Percentiles rank a stretch among this genome's conserved stretches.
phyloP scores from a whole-genome alignment of 495 filamentous ascomycete species.

The Penicillium nucicola region DNA sequence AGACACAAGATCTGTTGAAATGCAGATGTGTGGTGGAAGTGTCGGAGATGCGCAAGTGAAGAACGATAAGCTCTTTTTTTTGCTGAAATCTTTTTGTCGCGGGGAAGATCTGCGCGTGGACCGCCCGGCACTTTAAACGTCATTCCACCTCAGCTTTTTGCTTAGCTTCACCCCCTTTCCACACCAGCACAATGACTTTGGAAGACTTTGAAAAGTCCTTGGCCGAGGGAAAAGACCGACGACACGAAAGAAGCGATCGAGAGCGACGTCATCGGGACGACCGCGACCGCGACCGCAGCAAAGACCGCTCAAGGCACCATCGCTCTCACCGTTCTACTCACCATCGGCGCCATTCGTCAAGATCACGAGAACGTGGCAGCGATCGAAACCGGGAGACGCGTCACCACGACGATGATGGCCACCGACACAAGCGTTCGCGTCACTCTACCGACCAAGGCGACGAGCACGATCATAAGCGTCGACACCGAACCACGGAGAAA shows the following conservation, averaged over 20 bases:
- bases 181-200: constrained; percentile 40
- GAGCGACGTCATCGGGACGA: constrained; percentile 38
- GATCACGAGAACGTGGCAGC: constrained; percentile 35
- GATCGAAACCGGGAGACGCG: constrained; percentile 32
- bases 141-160: constrained; percentile 26
- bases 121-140: constrained; percentile 37
- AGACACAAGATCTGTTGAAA: background rate
- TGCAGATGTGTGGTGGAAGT: background rate
- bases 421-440: constrained; percentile 54
- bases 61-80: constrained; percentile 20
- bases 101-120: constrained; percentile 33
- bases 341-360: constrained; percentile 45
- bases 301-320: constrained; percentile 36
- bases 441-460: constrained; percentile 44
- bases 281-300: constrained; percentile 38
- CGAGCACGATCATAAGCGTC: constrained; percentile 37
- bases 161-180: constrained; percentile 4
- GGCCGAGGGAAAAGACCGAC: constrained; percentile 36
- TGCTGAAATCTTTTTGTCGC: constrained; percentile 30
- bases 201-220: constrained; percentile 55
- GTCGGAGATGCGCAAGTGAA: constrained; percentile 6
- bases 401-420: constrained; percentile 41
- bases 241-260: constrained; percentile 32
- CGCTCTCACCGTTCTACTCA: constrained; percentile 38
- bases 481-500: constrained; percentile 30